Evolutionary conservation across 139 green algal species (phyloP).

Genomic region (Mychonastes homosphaera): DNA sequence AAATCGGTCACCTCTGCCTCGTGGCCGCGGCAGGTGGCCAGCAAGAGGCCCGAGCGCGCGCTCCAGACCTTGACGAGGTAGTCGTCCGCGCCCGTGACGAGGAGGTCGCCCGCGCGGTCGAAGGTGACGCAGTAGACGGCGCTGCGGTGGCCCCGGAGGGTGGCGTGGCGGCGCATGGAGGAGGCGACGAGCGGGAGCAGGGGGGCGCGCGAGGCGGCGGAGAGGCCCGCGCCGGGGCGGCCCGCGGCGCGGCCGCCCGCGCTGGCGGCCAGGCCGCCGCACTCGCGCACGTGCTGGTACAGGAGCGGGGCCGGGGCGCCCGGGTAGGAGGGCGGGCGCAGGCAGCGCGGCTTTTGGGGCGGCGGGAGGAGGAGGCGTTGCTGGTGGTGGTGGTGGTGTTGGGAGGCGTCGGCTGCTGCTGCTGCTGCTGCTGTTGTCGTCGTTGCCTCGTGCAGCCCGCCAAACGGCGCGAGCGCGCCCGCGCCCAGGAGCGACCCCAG

Average conservation of each 20-base stretch:
- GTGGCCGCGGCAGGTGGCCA: constrained; percentile 45
- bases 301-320: too few species aligned
- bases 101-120: constrained; percentile 32
- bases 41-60: constrained; percentile 42
- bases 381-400: too few species aligned
- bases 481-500: too few species aligned
- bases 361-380: too few species aligned
- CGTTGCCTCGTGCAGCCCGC: too few species aligned
- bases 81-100: constrained; percentile 78
- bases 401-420: too few species aligned
- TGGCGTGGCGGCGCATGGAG: constrained; percentile 36
- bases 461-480: too few species aligned
- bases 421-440: too few species aligned
- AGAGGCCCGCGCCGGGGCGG: background rate
- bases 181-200: background rate
- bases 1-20: constrained; percentile 59
- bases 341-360: too few species aligned
- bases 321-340: too few species aligned
- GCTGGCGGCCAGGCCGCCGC: background rate
- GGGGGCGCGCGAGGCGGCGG: background rate
- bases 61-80: constrained; percentile 74
- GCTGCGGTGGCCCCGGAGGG: constrained; percentile 53
- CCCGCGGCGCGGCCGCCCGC: background rate
- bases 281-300: too few species aligned
- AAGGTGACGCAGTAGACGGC: constrained; percentile 63